Evolutionary conservation across 2,329 filamentous ascomycete species (phyloP).

Genomic region (Immersiporthe knoxdaviesiana): DNA sequence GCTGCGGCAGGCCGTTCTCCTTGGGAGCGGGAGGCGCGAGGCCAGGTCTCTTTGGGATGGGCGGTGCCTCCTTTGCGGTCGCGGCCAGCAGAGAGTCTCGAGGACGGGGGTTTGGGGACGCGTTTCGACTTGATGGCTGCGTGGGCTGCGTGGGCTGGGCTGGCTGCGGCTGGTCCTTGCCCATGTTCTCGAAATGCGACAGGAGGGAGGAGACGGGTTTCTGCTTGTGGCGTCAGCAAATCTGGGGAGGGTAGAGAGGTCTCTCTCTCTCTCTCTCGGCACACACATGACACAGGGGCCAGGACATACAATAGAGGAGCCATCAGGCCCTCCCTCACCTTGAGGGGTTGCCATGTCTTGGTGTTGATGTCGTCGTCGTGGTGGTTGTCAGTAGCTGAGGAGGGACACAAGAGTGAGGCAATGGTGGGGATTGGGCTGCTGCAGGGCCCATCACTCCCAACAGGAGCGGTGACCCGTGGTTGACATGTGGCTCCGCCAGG

Average conservation of each 20-base stretch:
- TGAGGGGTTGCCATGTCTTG: conserved; percentile 27
- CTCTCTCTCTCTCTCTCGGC: too few relatives aligned
- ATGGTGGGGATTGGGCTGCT: conserved; percentile 21
- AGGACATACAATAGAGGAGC: conserved; percentile 70
- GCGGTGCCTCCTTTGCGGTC: conserved; percentile 40
- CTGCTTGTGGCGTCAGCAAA: conserved; percentile 47
- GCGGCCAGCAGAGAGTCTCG: conserved; percentile 43
- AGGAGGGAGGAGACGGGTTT: conserved; percentile 81
- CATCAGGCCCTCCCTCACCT: conserved; percentile 61
- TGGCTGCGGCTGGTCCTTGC: conserved; percentile 45
- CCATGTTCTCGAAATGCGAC: conserved; percentile 81
- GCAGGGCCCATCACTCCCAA: conserved; percentile 29
- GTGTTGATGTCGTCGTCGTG: conserved; percentile 22
- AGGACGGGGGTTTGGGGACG: conserved; percentile 43
- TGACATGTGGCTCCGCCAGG: conserved; percentile 23
- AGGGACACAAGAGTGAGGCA: conserved; percentile 14
- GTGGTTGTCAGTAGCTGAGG: conserved; percentile 16
- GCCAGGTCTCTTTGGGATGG: conserved; percentile 41
- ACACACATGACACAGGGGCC: conserved; percentile 5
- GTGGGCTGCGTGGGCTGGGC: conserved; percentile 35
- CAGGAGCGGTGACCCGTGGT: conserved; percentile 27
- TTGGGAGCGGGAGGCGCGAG: conserved; percentile 30
- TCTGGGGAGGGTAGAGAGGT: not conserved
- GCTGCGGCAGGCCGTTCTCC: conserved; percentile 30
- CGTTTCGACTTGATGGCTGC: conserved; percentile 39